These are phyloP conservation scores for Candida hungchunana DNA, from an alignment of 805 yeast genomes.

Conservation along the genomic window DNA sequence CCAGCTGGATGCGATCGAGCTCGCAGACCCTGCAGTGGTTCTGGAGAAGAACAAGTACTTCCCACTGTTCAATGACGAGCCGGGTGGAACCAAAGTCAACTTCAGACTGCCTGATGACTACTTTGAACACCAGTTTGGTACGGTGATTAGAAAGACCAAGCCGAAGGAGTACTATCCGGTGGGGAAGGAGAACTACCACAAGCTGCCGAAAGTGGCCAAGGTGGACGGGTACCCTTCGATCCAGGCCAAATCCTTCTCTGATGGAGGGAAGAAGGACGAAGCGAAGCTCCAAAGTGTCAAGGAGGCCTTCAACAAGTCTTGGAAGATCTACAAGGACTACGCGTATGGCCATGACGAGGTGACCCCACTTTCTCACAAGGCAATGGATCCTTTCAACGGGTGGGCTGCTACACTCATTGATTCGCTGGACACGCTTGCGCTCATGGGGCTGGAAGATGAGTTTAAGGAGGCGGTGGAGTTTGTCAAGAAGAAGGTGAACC, in stretches of 20 bases:
- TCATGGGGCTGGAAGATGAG: slow-evolving; percentile 41
- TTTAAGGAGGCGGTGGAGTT: slow-evolving; percentile 35
- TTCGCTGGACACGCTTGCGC: slow-evolving; percentile 44
- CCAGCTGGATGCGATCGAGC: slow-evolving; percentile 7
- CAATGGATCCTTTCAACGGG: slow-evolving; percentile 40
- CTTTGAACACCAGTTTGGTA: slow-evolving; percentile 19
- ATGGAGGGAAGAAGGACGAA: slow-evolving; percentile 26
- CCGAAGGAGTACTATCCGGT: slow-evolving; percentile 20
- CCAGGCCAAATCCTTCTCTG: slow-evolving; percentile 28
- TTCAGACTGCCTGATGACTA: slow-evolving; percentile 19
- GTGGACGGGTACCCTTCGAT: slow-evolving; percentile 23
- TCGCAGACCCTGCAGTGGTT: slow-evolving; percentile 11
- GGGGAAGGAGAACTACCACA: slow-evolving; percentile 23
- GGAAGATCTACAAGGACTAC: slow-evolving; percentile 38
- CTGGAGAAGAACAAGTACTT: slow-evolving; percentile 36
- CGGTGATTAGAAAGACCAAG: slow-evolving; percentile 16
- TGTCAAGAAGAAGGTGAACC: slow-evolving; percentile 33
- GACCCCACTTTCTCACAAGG: slow-evolving; percentile 32
- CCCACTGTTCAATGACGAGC: slow-evolving; percentile 30
- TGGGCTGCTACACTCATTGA: slow-evolving; percentile 52
- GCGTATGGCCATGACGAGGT: slow-evolving; percentile 47
- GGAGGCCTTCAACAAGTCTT: slow-evolving; percentile 36
- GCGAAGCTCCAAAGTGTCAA: slow-evolving; percentile 31
- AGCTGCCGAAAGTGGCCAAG: slow-evolving; percentile 17
- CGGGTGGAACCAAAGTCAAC: slow-evolving; percentile 11